These are phyloP conservation scores for Citrullus colocynthis DNA, from an alignment of 306 rosid genomes.

Conservation along the genomic window DNA sequence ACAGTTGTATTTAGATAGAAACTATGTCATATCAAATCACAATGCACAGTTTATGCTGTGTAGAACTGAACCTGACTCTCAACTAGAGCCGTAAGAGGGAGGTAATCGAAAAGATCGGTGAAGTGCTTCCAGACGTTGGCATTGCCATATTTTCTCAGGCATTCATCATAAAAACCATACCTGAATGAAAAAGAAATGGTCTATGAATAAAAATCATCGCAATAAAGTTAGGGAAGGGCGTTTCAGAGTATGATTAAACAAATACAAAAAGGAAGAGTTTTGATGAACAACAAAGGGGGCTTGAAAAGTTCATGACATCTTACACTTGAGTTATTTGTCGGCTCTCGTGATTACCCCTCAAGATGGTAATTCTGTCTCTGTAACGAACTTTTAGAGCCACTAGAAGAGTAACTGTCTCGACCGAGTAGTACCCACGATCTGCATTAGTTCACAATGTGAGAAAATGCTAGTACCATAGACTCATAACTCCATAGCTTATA, in stretches of 20 bases:
- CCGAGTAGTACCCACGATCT: slow-evolving; percentile 69
- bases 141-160: slow-evolving; percentile 95
- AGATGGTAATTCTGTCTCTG: slow-evolving; percentile 96
- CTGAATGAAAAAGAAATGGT: slow-evolving; percentile 31
- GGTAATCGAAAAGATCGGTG: slow-evolving; percentile 86
- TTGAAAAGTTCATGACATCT: slow-evolving; percentile 11
- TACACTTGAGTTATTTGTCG: slow-evolving; percentile 99
- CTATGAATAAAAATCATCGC: slow-evolving; percentile 13
- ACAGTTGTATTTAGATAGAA: background rate
- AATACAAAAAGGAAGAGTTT: background rate
- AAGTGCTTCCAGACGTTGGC: slow-evolving; percentile 96
- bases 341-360: slow-evolving; percentile 97
- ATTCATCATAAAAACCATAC: slow-evolving; percentile 97
- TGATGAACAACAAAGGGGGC: background rate
- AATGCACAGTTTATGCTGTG: background rate
- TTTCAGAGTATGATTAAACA: background rate
- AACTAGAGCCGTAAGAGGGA: slow-evolving; percentile 92
- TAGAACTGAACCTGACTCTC: slow-evolving; percentile 83
- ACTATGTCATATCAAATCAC: background rate
- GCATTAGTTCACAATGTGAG: slow-evolving; percentile 1
- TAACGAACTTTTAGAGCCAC: slow-evolving; percentile 94
- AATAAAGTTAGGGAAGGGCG: background rate
- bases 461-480: background rate
- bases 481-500: background rate
- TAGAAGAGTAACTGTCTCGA: slow-evolving; percentile 87